A percentile compares a stretch with the other conserved stretches of the same genome.
Conservation (phyloP, 1,139 yeast species). For the Groenewaldozyma sp. region DNA sequence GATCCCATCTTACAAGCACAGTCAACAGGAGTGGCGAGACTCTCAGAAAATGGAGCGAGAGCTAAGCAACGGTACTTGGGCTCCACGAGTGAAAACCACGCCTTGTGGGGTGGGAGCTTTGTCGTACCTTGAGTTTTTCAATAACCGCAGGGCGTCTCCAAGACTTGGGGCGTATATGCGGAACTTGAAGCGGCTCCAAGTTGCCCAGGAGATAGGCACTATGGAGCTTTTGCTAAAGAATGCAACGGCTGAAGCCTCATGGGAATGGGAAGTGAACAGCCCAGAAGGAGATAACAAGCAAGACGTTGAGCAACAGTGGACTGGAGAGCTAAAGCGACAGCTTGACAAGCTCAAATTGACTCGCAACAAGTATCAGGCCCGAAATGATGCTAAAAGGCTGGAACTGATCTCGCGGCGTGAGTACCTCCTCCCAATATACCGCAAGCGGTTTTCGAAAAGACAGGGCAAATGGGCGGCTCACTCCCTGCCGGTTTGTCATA, state of each 20-base stretch:
- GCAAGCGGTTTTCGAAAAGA: too few species aligned
- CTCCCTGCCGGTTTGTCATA: too few species aligned
- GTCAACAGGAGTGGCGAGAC: too few species aligned
- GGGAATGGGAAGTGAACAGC: conserved; percentile 11
- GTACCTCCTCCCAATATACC: too few species aligned
- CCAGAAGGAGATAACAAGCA: not conserved
- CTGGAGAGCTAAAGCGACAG: not conserved
- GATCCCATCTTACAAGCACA: too few species aligned
- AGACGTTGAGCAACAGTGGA: not conserved
- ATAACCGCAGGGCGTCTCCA: not conserved
- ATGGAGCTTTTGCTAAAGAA: conserved; percentile 7
- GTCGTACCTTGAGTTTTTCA: conserved; percentile 1
- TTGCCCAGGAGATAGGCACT: not conserved
- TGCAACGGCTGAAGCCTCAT: conserved; percentile 13
- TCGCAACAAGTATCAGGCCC: too few species aligned
- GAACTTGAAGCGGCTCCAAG: not conserved
- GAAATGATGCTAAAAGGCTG: too few species aligned
- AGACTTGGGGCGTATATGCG: not conserved
- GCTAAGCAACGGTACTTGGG: not conserved
- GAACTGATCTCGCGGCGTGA: too few species aligned
- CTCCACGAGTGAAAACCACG: not conserved
- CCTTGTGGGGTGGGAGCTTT: not conserved
- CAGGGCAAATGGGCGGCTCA: too few species aligned
- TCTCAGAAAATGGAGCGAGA: not conserved
- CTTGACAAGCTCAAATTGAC: too few species aligned